Conservation (phyloP, 2,329 filamentous ascomycete genomes). For the Blastomyces parvus region DNA sequence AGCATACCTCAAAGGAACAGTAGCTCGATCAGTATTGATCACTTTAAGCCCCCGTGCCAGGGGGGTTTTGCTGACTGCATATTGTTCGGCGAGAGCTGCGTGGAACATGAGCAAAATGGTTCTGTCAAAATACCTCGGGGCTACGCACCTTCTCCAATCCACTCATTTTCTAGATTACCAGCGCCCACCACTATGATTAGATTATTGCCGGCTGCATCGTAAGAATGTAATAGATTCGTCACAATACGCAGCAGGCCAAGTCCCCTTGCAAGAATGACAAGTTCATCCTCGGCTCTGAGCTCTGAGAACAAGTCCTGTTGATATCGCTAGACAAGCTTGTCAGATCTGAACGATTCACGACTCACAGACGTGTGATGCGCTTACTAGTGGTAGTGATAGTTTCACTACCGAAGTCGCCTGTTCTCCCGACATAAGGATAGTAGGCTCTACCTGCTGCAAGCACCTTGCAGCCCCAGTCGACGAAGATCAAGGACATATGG, state of each 20-base stretch:
- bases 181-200: slow-evolving; percentile 81
- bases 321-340: slow-evolving; percentile 51
- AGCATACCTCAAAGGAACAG: slow-evolving; percentile 57
- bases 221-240: slow-evolving; percentile 93
- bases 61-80: slow-evolving; percentile 73
- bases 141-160: slow-evolving; percentile 70
- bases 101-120: neutral
- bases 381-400: slow-evolving; percentile 52
- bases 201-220: slow-evolving; percentile 92
- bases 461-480: neutral
- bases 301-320: slow-evolving; percentile 93
- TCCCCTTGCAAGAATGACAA: slow-evolving; percentile 83
- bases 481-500: slow-evolving; percentile 5
- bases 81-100: slow-evolving; percentile 78
- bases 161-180: slow-evolving; percentile 86
- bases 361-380: slow-evolving; percentile 10
- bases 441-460: neutral
- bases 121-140: neutral
- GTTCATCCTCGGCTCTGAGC: slow-evolving; percentile 80
- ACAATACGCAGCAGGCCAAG: slow-evolving; percentile 85
- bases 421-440: slow-evolving; percentile 13
- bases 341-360: neutral
- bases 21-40: slow-evolving; percentile 91
- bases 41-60: slow-evolving; percentile 77
- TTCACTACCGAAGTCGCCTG: slow-evolving; percentile 38